phyloP scores from a whole-genome alignment of 192 early-diverging fungal species.

The Backusella circina region DNA sequence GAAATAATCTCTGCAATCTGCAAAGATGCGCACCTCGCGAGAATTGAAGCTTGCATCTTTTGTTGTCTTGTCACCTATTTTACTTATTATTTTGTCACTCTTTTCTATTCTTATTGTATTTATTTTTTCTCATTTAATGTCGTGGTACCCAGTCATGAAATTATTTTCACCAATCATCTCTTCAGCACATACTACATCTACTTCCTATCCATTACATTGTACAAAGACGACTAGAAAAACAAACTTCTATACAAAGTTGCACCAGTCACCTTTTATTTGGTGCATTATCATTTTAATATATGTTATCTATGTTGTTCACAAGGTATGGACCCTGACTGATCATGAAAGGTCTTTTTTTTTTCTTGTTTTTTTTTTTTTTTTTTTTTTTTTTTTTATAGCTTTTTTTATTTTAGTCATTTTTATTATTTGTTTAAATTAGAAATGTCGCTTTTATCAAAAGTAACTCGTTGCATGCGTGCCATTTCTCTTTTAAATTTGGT shows the following conservation, averaged over 20 bases:
- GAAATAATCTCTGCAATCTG: neutral
- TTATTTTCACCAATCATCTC: neutral
- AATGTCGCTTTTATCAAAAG: conserved; percentile 58
- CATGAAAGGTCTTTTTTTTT: neutral
- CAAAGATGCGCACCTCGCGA: conserved; percentile 9
- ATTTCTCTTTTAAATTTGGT: conserved; percentile 74
- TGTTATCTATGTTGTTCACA: neutral
- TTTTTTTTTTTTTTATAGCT: too few species aligned
- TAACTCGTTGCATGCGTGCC: conserved; percentile 67
- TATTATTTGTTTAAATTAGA: too few species aligned
- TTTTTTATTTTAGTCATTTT: too few species aligned
- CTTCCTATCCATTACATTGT: neutral
- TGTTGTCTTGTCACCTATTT: conserved; percentile 2
- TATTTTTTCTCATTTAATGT: conserved; percentile 7
- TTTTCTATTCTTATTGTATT: neutral
- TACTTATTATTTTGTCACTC: conserved; percentile 6
- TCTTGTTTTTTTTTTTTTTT: neutral
- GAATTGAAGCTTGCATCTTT: conserved; percentile 7
- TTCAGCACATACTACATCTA: neutral
- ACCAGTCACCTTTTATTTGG: neutral
- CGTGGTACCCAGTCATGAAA: neutral
- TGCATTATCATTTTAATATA: conserved; percentile 3
- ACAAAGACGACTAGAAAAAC: neutral
- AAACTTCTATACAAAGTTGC: neutral
- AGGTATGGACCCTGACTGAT: neutral